These are phyloP conservation scores for Glutinoglossum americanum DNA, from an alignment of 495 filamentous ascomycete genomes.

Conservation along the genomic window DNA sequence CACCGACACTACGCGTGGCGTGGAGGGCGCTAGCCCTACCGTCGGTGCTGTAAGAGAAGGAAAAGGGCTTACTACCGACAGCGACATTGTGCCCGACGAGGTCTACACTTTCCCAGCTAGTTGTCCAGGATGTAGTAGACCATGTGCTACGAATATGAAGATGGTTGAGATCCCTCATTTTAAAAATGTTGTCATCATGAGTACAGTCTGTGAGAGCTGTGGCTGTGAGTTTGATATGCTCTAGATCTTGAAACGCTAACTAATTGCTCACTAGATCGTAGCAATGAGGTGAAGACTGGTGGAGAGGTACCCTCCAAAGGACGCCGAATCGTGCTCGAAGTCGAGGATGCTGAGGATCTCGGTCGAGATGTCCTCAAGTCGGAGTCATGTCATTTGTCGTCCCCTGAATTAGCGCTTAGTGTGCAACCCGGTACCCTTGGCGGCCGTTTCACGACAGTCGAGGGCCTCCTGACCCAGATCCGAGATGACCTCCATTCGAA, in stretches of 20 bases:
- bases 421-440: constrained; percentile 84
- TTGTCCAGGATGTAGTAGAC: constrained; percentile 73
- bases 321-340: constrained; percentile 55
- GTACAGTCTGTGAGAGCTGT: constrained; percentile 68
- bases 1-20: constrained; percentile 18
- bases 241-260: not conserved
- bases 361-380: constrained; percentile 88
- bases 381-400: constrained; percentile 67
- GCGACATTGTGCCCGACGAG: constrained; percentile 70
- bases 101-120: constrained; percentile 76
- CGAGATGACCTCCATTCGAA: constrained; percentile 66
- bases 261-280: constrained; percentile 29
- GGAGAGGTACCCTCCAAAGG: constrained; percentile 79
- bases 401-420: constrained; percentile 62
- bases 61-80: constrained; percentile 10
- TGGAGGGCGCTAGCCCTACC: constrained; percentile 13
- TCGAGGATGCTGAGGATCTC: constrained; percentile 56
- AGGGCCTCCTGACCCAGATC: constrained; percentile 84
- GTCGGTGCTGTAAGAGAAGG: constrained; percentile 13
- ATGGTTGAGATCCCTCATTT: constrained; percentile 94
- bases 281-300: constrained; percentile 90
- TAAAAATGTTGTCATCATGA: constrained; percentile 84
- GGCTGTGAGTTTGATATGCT: constrained; percentile 27
- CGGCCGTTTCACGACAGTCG: constrained; percentile 92
- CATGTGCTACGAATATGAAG: constrained; percentile 76